These are phyloP conservation scores for Solidago caesia DNA, from an alignment of 129 eudicot genomes.

Conservation along the genomic window DNA sequence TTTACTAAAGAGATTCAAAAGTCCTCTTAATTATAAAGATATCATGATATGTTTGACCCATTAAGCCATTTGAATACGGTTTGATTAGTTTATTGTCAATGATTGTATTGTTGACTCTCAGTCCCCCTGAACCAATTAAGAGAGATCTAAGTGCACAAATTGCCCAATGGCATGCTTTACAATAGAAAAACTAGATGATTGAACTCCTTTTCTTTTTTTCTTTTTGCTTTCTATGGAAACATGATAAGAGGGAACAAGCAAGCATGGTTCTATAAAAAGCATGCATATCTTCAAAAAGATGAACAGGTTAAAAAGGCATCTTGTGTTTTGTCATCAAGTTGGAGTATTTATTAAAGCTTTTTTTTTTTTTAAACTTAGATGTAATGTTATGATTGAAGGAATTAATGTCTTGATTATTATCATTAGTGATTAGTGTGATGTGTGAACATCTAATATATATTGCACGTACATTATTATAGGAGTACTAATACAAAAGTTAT, in stretches of 20 bases:
- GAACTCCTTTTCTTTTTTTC: slow-evolving; percentile 10
- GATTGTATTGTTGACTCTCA: slow-evolving; percentile 11
- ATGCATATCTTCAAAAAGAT: slow-evolving; percentile 36
- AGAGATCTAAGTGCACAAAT: slow-evolving; percentile 21
- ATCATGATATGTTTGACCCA: not conserved
- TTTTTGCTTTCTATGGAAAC: slow-evolving; percentile 34
- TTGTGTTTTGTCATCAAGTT: slow-evolving; percentile 43
- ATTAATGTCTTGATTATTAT: too few species aligned
- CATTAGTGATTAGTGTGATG: too few species aligned
- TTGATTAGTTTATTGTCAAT: not conserved
- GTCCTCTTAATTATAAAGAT: too few species aligned
- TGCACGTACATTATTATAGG: too few species aligned
- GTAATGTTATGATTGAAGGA: too few species aligned
- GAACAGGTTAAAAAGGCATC: slow-evolving; percentile 44
- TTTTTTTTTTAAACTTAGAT: too few species aligned
- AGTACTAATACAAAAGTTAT: too few species aligned
- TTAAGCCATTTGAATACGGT: not conserved
- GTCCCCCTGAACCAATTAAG: slow-evolving; percentile 13
- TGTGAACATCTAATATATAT: too few species aligned
- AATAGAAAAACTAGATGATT: slow-evolving; percentile 26
- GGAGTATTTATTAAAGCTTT: not conserved
- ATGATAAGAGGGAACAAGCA: slow-evolving; percentile 37
- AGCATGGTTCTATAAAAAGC: slow-evolving; percentile 37
- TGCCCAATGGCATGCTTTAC: slow-evolving; percentile 29
- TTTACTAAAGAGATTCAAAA: too few species aligned